A percentile compares a stretch with the other conserved stretches of the same genome.
Evolutionary conservation across 495 filamentous ascomycete genomes (phyloP).

Genomic region (Tuber aestivum): DNA sequence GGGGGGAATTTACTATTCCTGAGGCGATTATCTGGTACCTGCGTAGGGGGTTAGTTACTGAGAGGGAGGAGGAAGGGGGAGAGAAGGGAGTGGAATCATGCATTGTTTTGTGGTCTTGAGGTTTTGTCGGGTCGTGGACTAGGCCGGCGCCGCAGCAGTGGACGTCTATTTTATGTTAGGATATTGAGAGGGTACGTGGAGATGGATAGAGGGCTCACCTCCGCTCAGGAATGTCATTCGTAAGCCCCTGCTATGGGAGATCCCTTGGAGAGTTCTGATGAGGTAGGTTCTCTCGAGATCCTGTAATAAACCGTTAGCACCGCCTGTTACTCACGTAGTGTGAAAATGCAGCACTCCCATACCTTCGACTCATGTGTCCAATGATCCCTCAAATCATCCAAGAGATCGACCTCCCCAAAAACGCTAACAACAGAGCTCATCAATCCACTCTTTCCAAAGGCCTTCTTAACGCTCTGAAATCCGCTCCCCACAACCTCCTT

Average conservation of each 20-base stretch:
- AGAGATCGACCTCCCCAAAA: constrained; percentile 93
- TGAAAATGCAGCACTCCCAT: constrained; percentile 11
- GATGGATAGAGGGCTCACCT: constrained; percentile 42
- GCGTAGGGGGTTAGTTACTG: not conserved
- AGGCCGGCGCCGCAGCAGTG: constrained; percentile 88
- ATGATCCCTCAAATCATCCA: constrained; percentile 88
- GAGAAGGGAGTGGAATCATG: constrained; percentile 2
- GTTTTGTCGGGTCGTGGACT: constrained; percentile 86
- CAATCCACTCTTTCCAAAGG: constrained; percentile 85
- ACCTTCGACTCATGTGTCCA: constrained; percentile 98
- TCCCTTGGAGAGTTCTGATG: constrained; percentile 90
- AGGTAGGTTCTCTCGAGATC: constrained; percentile 95
- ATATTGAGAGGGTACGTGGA: not conserved
- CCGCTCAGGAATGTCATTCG: constrained; percentile 96
- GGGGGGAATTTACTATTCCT: constrained; percentile 82
- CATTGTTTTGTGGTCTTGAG: constrained; percentile 96
- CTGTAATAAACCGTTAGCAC: constrained; percentile 39
- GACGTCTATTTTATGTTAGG: constrained; percentile 52
- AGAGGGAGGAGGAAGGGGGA: not conserved
- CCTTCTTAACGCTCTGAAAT: constrained; percentile 90
- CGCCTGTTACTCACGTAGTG: not conserved
- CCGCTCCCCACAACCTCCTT: constrained; percentile 85
- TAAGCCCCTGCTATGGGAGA: constrained; percentile 84
- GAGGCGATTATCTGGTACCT: constrained; percentile 86
- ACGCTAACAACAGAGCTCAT: constrained; percentile 93